These are phyloP conservation scores for Sechiopsis laciniata DNA, from an alignment of 306 rosid genomes.

Conservation along the genomic window DNA sequence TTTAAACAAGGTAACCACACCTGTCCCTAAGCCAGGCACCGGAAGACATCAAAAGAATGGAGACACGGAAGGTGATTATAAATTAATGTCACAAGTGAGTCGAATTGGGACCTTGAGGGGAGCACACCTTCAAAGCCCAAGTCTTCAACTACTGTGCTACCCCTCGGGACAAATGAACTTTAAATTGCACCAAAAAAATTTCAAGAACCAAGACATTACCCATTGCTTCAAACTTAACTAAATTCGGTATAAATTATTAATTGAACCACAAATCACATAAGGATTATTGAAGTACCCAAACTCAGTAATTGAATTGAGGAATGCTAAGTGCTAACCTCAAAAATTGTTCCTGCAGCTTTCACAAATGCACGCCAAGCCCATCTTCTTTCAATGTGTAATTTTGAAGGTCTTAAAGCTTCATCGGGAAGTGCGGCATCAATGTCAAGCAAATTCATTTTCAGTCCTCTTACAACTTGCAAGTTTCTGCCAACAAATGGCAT, in stretches of 20 bases:
- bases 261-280: not conserved
- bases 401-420: constrained; percentile 71
- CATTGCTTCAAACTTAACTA: not conserved
- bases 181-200: constrained; percentile 12
- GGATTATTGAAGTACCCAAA: not conserved
- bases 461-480: constrained; percentile 59
- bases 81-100: too few species aligned
- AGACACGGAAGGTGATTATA: too few species aligned
- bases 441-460: constrained; percentile 78
- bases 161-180: too few species aligned
- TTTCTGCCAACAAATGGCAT: constrained; percentile 76
- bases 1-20: too few species aligned
- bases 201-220: constrained; percentile 2
- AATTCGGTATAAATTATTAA: not conserved
- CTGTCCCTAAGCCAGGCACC: too few species aligned
- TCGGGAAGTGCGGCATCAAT: constrained; percentile 86
- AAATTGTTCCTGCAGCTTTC: constrained; percentile 80
- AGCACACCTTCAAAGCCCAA: too few species aligned
- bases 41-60: too few species aligned
- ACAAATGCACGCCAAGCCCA: constrained; percentile 90
- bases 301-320: not conserved
- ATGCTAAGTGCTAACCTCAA: constrained; percentile 62
- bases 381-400: constrained; percentile 55
- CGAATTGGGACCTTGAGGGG: too few species aligned
- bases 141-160: too few species aligned